Evolutionary conservation across 2,329 filamentous ascomycete species (phyloP).

Genomic region (Calonectria montana): DNA sequence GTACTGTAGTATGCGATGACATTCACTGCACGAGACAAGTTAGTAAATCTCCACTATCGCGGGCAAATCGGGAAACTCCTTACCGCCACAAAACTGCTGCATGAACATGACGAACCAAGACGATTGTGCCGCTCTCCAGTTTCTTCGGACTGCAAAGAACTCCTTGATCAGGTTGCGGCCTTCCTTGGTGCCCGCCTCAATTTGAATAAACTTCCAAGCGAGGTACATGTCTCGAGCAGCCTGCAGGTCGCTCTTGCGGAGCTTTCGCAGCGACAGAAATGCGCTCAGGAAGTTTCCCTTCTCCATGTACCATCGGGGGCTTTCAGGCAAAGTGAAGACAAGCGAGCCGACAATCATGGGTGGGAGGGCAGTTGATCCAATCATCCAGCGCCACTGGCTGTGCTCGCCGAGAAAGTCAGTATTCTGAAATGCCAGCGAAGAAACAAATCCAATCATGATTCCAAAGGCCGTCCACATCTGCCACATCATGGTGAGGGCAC

Average conservation of each 20-base stretch:
- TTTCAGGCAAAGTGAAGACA: constrained; percentile 73
- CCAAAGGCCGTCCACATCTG: constrained; percentile 52
- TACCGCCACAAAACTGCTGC: constrained; percentile 55
- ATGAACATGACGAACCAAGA: constrained; percentile 51
- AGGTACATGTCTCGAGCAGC: constrained; percentile 63
- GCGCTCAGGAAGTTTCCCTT: constrained; percentile 58
- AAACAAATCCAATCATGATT: constrained; percentile 60
- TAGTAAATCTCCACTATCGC: constrained; percentile 50
- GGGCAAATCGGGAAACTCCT: constrained; percentile 47
- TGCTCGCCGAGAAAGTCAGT: constrained; percentile 56
- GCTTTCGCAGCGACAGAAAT: constrained; percentile 56
- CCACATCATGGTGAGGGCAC: constrained; percentile 85
- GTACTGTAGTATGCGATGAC: constrained; percentile 48
- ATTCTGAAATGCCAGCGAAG: constrained; percentile 64
- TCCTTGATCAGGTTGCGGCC: constrained; percentile 40
- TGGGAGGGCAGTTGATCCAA: constrained; percentile 67
- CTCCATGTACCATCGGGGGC: constrained; percentile 59
- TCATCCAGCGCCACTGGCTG: constrained; percentile 67
- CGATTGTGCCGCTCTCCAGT: constrained; percentile 46
- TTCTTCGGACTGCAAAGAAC: constrained; percentile 45
- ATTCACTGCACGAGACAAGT: constrained; percentile 51
- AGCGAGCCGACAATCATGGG: constrained; percentile 65
- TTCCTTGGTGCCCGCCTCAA: constrained; percentile 42
- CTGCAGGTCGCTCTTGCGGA: constrained; percentile 60
- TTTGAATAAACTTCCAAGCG: constrained; percentile 52